Conservation (phyloP, 2,329 filamentous ascomycete species). For the Xylaria sp. region DNA sequence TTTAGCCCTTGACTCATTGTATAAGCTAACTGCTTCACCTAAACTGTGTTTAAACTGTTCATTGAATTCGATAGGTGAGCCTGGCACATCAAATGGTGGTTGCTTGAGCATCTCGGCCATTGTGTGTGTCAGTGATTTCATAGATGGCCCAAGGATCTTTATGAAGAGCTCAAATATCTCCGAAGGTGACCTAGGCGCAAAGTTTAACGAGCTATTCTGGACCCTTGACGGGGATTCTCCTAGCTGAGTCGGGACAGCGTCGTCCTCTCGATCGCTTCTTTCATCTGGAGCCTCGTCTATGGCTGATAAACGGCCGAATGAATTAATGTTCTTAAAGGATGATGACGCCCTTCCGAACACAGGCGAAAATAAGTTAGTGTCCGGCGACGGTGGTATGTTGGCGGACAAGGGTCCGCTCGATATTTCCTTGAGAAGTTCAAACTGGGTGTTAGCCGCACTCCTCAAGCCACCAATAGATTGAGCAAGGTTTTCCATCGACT, state of each 20-base stretch:
- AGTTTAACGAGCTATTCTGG: constrained; percentile 46
- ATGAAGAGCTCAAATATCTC: constrained; percentile 96
- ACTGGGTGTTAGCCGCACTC: constrained; percentile 90
- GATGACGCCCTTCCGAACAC: constrained; percentile 42
- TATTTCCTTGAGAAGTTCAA: constrained; percentile 79
- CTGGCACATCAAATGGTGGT: constrained; percentile 79
- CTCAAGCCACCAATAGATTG: constrained; percentile 91
- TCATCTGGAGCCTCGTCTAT: constrained; percentile 73
- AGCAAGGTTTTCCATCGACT: constrained; percentile 84
- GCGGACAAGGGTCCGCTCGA: constrained; percentile 48
- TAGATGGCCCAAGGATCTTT: constrained; percentile 85
- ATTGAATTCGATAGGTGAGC: constrained; percentile 78
- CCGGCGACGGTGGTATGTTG: constrained; percentile 49
- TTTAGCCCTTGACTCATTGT: constrained; percentile 77
- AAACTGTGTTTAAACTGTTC: constrained; percentile 84
- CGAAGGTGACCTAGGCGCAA: constrained; percentile 67
- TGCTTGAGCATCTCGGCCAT: constrained; percentile 89
- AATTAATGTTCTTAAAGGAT: constrained; percentile 53
- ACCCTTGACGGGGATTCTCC: constrained; percentile 29
- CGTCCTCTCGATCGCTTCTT: constrained; percentile 60
- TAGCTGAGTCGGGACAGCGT: constrained; percentile 36
- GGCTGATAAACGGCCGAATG: constrained; percentile 63
- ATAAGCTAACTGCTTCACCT: constrained; percentile 81
- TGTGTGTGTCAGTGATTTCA: constrained; percentile 95
- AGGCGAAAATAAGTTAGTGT: constrained; percentile 49